Conservation (phyloP, 441 rosid species). For the Theobroma grandiflorum region DNA sequence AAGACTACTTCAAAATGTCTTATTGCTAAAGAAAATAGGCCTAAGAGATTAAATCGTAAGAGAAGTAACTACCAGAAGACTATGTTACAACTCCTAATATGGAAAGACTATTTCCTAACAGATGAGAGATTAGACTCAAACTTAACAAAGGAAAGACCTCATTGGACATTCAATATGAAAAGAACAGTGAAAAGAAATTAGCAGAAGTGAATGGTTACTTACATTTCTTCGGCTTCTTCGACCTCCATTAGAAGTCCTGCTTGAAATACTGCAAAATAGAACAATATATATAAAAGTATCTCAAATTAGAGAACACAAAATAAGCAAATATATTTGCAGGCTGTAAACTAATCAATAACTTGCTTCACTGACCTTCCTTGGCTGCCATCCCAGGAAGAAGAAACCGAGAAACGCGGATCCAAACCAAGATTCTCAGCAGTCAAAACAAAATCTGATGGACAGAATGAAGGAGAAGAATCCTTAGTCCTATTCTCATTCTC, state of each 20-base stretch:
- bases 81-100: not conserved
- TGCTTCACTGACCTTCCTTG: conserved; percentile 62
- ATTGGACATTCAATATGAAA: not conserved
- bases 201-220: conserved; percentile 29
- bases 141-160: not conserved
- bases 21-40: not conserved
- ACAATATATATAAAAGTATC: conserved; percentile 21
- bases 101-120: not conserved
- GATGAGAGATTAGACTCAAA: not conserved
- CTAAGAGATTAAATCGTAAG: not conserved
- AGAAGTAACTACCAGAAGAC: not conserved
- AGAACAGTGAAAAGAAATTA: not conserved
- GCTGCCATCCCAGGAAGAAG: conserved; percentile 79
- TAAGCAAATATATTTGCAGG: not conserved
- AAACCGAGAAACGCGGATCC: conserved; percentile 60
- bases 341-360: conserved; percentile 19
- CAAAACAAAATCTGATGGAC: conserved; percentile 65
- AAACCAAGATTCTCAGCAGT: conserved; percentile 80
- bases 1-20: not conserved
- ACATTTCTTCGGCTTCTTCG: conserved; percentile 85
- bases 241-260: conserved; percentile 75
- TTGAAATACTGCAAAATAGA: conserved; percentile 49
- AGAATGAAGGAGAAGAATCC: conserved; percentile 44
- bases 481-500: conserved; percentile 21
- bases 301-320: conserved; percentile 24